phyloP scores from a whole-genome alignment of 2,329 filamentous ascomycete species.

The Thelonectria olida region DNA sequence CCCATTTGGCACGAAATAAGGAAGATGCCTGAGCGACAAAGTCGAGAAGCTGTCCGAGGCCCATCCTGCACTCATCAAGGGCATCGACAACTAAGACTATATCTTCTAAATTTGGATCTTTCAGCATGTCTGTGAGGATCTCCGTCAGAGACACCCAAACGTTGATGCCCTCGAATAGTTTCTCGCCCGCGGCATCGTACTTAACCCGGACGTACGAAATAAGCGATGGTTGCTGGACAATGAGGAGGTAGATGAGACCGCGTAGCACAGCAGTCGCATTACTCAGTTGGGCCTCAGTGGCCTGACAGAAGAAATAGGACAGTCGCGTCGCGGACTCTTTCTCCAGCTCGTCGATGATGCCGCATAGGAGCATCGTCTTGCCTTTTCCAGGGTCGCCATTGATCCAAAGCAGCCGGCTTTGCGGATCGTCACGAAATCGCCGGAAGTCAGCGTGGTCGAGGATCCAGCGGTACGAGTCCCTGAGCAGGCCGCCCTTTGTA shows the following conservation, averaged over 20 bases:
- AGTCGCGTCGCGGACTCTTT: too few relatives aligned
- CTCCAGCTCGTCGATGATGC: too few relatives aligned
- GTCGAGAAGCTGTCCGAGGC: conserved; percentile 44
- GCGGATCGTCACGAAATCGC: conserved; percentile 10
- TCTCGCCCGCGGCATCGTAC: conserved; percentile 43
- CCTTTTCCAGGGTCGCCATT: conserved; percentile 52
- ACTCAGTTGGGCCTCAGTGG: too few relatives aligned
- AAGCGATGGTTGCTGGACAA: conserved; percentile 44
- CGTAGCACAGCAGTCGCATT: conserved; percentile 21
- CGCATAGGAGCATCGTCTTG: conserved; percentile 51
- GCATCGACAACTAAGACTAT: conserved; percentile 55
- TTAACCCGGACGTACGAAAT: conserved; percentile 43
- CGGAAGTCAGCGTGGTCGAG: conserved; percentile 39
- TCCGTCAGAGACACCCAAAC: conserved; percentile 42
- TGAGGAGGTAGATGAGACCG: conserved; percentile 30
- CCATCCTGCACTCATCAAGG: conserved; percentile 55
- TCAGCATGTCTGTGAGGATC: conserved; percentile 51
- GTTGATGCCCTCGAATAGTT: conserved; percentile 50
- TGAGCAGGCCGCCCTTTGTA: conserved; percentile 45
- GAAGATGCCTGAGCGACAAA: conserved; percentile 44
- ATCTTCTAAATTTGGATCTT: conserved; percentile 41
- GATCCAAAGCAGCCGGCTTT: conserved; percentile 48
- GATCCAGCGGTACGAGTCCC: conserved; percentile 48
- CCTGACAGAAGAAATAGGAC: too few relatives aligned
- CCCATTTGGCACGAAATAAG: conserved; percentile 48